Base-by-base conservation (phyloP, 2,329 filamentous ascomycete genomes). In the Ophioceras dolichostomum region DNA sequence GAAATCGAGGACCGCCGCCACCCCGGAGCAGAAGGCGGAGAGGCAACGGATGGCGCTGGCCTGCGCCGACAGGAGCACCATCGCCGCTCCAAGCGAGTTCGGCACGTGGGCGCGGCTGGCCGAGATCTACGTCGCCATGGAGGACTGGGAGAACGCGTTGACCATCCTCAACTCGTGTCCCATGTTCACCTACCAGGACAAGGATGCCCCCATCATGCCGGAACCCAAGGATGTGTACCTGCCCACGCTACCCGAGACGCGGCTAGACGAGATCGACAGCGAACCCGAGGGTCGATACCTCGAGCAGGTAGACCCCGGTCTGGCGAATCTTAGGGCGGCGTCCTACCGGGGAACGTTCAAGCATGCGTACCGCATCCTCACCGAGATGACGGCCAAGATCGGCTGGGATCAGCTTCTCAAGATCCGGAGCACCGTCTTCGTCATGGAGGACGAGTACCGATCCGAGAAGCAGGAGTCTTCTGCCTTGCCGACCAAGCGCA, bases 111-210 rank as follows among this genome's bases (percentile, higher is more conserved):
- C 91, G 40, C 73, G 88, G 40, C 62, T 98, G 44, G 88, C 88
- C 3, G 86, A 96, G 55, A 83, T 96, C 22, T 98, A 98, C 49
- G 84, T 96, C 39, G 76, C 81, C 35, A 76, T 94, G 61, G 91
- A 98, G 56, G 85, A 94, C 54, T 98, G 91, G 87, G 91, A 96
- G 53, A 77, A 96, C 47, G 91, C 91, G 1, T 71, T 98, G 18
- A 79, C 94, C 5, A 96, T 91, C 4, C 70, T 98, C 37, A 98
- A 98, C 62, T 98, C 91, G 14, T 98, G 91, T 58, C 91, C 91
- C 8, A 98, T 98, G 91, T 98, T 98, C 59, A 98, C 91, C 6
- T 96, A 98, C 58, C 91, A 96, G 59, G 91, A 98, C 60, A 96
- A 95, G 59, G 91, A 98, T 56, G 82, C 87, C 5, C 91, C 91